Base-by-base conservation (phyloP, 2,329 filamentous ascomycete species). In the Cladophialophora psammophila region DNA sequence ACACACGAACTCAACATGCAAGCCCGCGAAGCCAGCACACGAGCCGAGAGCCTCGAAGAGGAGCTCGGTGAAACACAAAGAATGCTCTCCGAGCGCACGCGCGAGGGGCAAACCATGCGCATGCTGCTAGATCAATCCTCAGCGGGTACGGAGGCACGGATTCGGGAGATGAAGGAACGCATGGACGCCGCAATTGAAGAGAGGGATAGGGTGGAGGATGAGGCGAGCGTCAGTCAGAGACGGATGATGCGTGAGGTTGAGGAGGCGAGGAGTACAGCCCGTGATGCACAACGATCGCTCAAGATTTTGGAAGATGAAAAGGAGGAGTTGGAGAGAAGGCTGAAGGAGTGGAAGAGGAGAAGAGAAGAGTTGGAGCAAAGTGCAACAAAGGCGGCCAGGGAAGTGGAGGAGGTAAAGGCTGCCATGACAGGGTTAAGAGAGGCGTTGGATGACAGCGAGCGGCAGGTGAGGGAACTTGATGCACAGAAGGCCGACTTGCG, bases 41-140 rank as follows among this genome's bases (percentile, higher is more conserved):
- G 93, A 71, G 91, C 90, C 45, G 94, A 97, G 75, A 91, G 90
- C 65, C 82, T 98, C 0, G 94, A 97, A 75, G 95, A 99, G 79
- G 95, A 99, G 78, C 84, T 98, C 0, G 88, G 88, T 0, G 95
- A 99, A 78, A 90, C 93, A 2, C 93, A 96, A 76, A 88, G 92
- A 65, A 86, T 97, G 68, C 85, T 99, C 1, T 88, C 87, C 60
- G 95, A 99, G 78, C 89, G 95, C 32, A 94, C 92, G 3, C 88
- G 95, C 52, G 95, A 99, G 79, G 92, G 89, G 32, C 94, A 98
- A 81, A 97, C 93, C 0, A 98, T 99, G 94, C 88, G 95, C 38
- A 86, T 93, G 57, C 85, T 98, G 67, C 83, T 99, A 12, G 90
- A 90, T 15, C 94, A 98, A 71, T 92, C 94, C 8, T 93, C 98